Conservation (phyloP, 495 filamentous ascomycete genomes). For the Penicillium lagena region DNA sequence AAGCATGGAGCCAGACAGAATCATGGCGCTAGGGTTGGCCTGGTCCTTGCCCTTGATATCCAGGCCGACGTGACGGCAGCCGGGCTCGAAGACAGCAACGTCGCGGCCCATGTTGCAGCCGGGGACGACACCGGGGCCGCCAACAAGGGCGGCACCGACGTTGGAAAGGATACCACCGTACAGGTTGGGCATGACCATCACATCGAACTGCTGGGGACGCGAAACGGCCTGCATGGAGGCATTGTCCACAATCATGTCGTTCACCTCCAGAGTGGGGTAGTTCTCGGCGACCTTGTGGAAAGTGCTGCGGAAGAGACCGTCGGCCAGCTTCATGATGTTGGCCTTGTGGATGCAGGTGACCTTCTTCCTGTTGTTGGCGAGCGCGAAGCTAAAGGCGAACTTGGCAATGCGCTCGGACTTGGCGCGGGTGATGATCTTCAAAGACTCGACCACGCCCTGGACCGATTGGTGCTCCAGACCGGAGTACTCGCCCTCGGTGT, state of each 20-base stretch:
- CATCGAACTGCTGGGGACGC: slow-evolving; percentile 94
- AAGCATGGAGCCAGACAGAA: slow-evolving; percentile 93
- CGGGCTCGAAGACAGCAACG: slow-evolving; percentile 96
- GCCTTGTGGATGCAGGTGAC: slow-evolving; percentile 99
- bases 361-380: slow-evolving; percentile 97
- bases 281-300: slow-evolving; percentile 89
- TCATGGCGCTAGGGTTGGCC: slow-evolving; percentile 93
- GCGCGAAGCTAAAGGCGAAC: slow-evolving; percentile 95
- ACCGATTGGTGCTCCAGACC: slow-evolving; percentile 98
- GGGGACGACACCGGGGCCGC: slow-evolving; percentile 93
- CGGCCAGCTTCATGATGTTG: slow-evolving; percentile 99
- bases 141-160: slow-evolving; percentile 96
- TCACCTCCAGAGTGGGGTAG: slow-evolving; percentile 86
- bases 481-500: slow-evolving; percentile 99
- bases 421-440: slow-evolving; percentile 98
- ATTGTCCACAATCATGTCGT: slow-evolving; percentile 99
- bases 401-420: slow-evolving; percentile 99
- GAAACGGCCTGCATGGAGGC: slow-evolving; percentile 98
- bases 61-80: slow-evolving; percentile 95
- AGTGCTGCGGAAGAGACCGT: slow-evolving; percentile 95
- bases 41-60: slow-evolving; percentile 99
- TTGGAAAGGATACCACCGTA: slow-evolving; percentile 99
- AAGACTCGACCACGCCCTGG: slow-evolving; percentile 91
- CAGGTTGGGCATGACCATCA: slow-evolving; percentile 99
- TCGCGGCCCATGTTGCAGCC: slow-evolving; percentile 99